Percentiles rank a stretch among this genome's conserved stretches.
Evolutionary conservation across 352 stramenopile species (phyloP).

Genomic region (Phytophthora palmivora): DNA sequence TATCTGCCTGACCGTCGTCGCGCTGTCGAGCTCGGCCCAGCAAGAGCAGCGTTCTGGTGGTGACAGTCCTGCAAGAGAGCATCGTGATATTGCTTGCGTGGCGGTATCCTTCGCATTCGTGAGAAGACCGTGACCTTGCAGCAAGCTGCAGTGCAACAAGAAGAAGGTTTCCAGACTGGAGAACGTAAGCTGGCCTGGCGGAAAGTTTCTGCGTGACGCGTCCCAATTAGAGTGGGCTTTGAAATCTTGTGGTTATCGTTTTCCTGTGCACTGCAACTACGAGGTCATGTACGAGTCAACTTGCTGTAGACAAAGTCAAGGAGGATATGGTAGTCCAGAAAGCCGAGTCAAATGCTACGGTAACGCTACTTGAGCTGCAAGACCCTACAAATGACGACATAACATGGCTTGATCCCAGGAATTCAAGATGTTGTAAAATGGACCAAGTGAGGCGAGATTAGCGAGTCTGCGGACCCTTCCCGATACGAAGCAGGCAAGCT

Average conservation of each 20-base stretch:
- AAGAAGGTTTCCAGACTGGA: too few relatives aligned
- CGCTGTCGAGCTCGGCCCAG: background rate
- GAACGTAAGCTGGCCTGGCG: too few relatives aligned
- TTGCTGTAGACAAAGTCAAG: too few relatives aligned
- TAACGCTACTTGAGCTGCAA: slow-evolving; percentile 20
- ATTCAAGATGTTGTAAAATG: background rate
- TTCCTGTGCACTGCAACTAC: too few relatives aligned
- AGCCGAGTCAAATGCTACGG: background rate
- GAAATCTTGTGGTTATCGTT: background rate
- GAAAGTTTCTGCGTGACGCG: slow-evolving; percentile 33
- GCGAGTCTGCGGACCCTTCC: slow-evolving; percentile 19
- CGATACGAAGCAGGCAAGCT: too few relatives aligned
- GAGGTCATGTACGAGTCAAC: background rate
- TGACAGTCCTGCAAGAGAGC: background rate
- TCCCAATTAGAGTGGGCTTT: background rate
- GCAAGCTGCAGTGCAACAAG: too few relatives aligned
- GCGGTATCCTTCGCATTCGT: slow-evolving; percentile 27
- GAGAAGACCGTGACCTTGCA: too few relatives aligned
- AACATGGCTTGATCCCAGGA: background rate
- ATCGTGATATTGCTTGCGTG: background rate
- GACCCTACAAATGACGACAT: background rate
- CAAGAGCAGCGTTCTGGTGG: slow-evolving; percentile 3
- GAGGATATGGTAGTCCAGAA: background rate
- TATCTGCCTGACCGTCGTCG: slow-evolving; percentile 18
- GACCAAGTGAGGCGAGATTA: background rate